phyloP scores from a whole-genome alignment of 23 red algal species.

The Gracilariopsis chorda region DNA sequence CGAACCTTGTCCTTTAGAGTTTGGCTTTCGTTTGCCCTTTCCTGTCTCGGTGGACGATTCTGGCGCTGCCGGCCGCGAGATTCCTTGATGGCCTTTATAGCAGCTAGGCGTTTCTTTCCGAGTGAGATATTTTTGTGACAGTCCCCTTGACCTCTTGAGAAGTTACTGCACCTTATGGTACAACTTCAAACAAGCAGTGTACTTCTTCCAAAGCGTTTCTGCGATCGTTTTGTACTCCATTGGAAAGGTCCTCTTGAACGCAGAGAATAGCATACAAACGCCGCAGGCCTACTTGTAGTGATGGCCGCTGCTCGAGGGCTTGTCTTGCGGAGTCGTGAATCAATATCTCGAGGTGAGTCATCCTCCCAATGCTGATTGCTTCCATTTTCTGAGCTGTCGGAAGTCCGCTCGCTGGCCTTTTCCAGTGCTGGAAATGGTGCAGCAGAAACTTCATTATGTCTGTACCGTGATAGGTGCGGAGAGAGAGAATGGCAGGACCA shows the following conservation, averaged over 20 bases:
- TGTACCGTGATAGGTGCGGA: too few species aligned
- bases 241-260: not conserved
- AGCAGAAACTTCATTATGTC: too few species aligned
- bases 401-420: not conserved
- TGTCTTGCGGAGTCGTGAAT: not conserved
- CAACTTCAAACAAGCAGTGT: not conserved
- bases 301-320: not conserved
- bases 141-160: not conserved
- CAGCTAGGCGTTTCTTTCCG: not conserved
- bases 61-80: too few species aligned
- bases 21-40: too few species aligned
- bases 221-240: too few species aligned
- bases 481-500: too few species aligned
- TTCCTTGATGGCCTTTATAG: not conserved
- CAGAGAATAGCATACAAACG: not conserved
- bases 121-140: not conserved
- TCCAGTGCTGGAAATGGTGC: too few species aligned
- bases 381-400: not conserved
- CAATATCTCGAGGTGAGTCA: slow-evolving; percentile 1
- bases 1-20: too few species aligned
- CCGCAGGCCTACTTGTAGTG: not conserved
- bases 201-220: too few species aligned
- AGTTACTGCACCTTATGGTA: not conserved
- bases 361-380: not conserved
- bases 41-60: too few species aligned